Evolutionary conservation across 371 early-diverging fungal species (phyloP).

Genomic region (Chytridiales sp.): DNA sequence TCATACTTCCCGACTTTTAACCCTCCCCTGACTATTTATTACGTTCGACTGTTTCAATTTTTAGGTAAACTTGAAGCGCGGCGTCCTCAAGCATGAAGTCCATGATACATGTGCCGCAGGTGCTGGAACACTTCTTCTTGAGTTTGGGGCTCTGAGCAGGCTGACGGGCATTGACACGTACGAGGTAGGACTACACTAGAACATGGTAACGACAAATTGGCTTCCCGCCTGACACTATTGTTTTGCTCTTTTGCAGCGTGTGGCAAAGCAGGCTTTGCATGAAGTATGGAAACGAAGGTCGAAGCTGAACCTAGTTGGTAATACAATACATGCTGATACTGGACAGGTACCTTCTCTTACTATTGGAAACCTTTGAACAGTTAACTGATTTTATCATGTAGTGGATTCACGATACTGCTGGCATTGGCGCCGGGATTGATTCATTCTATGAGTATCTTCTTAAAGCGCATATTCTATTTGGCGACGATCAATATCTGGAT

Average conservation of each 20-base stretch:
- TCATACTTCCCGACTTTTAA: neutral
- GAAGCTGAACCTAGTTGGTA: conserved; percentile 75
- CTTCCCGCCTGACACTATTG: neutral
- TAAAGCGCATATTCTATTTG: conserved; percentile 86
- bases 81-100: conserved; percentile 69
- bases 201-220: no score
- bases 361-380: conserved; percentile 6
- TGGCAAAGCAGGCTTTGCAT: conserved; percentile 69
- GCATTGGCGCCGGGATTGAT: conserved; percentile 90
- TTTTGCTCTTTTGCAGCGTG: conserved; percentile 41
- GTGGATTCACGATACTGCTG: conserved; percentile 43
- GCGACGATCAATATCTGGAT: conserved; percentile 54
- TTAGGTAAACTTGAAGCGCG: conserved; percentile 73
- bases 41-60: neutral
- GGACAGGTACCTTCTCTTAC: conserved; percentile 45
- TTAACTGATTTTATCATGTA: conserved; percentile 12
- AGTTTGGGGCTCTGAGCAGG: conserved; percentile 90
- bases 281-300: conserved; percentile 80
- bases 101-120: conserved; percentile 89
- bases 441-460: conserved; percentile 91
- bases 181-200: no score
- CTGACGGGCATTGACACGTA: conserved; percentile 73
- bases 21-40: neutral
- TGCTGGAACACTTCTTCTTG: conserved; percentile 89
- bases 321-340: conserved; percentile 71